phyloP scores from a whole-genome alignment of 2,329 filamentous ascomycete genomes.

The Xylariaceae sp. region DNA sequence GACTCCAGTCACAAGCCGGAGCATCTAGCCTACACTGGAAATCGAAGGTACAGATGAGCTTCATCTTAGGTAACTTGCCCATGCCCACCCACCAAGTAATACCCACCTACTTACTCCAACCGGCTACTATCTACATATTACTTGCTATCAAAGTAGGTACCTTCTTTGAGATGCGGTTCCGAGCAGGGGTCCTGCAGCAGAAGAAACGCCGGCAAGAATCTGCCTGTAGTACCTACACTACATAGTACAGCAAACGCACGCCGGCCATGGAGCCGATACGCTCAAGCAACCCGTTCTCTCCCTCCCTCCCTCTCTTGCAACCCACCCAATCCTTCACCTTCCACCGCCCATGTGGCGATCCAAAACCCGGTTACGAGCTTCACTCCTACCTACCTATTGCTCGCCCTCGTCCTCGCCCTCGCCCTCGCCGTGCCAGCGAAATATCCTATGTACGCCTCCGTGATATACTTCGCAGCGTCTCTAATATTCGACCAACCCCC shows the following conservation, averaged over 20 bases:
- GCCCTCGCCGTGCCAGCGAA: neutral
- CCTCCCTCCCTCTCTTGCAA: neutral
- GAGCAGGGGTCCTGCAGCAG: neutral
- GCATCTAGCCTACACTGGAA: too few relatives aligned
- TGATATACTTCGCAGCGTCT: neutral
- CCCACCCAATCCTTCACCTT: neutral
- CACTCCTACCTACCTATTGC: too few relatives aligned
- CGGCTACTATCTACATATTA: neutral
- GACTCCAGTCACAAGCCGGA: too few relatives aligned
- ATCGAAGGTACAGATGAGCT: too few relatives aligned
- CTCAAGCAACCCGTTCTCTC: neutral
- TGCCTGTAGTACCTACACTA: neutral
- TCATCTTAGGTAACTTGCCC: too few relatives aligned
- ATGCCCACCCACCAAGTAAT: too few relatives aligned
- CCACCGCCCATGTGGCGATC: neutral
- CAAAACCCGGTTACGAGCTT: too few relatives aligned
- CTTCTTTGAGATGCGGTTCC: neutral
- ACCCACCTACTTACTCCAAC: too few relatives aligned
- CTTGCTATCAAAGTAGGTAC: neutral
- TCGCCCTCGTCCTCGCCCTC: too few relatives aligned
- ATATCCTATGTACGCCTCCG: neutral
- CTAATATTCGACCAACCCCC: neutral
- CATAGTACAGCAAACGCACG: neutral
- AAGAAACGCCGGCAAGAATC: neutral
- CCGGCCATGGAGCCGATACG: neutral